phyloP scores from a whole-genome alignment of 1,284 basidiomycete species.

The Ustilago vetiveriae region DNA sequence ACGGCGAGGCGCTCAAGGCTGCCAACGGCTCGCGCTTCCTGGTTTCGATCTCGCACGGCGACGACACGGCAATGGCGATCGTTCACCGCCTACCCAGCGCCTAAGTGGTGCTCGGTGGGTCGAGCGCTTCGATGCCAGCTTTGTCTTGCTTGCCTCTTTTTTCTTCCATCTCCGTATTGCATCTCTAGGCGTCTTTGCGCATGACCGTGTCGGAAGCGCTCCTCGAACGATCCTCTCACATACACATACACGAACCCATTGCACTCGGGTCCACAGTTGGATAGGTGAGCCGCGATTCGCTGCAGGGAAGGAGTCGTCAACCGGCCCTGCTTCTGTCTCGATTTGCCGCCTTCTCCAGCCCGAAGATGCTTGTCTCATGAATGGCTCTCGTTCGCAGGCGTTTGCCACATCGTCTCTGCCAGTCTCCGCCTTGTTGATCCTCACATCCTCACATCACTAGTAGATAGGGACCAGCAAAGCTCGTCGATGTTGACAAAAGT shows the following conservation, averaged over 20 bases:
- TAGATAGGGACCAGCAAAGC: no score
- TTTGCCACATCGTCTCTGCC: not conserved
- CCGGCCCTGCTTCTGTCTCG: constrained; percentile 20
- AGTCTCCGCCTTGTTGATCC: constrained; percentile 5
- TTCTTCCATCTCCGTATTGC: constrained; percentile 6
- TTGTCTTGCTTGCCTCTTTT: not conserved
- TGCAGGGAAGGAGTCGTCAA: constrained; percentile 49
- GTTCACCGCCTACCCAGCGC: constrained; percentile 55
- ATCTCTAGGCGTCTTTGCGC: constrained; percentile 5
- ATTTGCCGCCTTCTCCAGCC: constrained; percentile 29
- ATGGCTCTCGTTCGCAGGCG: constrained; percentile 8
- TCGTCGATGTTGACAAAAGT: constrained; percentile 1
- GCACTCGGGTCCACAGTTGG: constrained; percentile 38
- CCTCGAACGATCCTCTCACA: not conserved
- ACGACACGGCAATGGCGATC: constrained; percentile 61
- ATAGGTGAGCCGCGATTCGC: constrained; percentile 18
- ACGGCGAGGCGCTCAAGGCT: constrained; percentile 53
- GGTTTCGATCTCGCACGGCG: constrained; percentile 84
- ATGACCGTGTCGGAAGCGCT: not conserved
- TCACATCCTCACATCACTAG: not conserved
- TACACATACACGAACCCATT: not conserved
- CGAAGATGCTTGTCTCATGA: constrained; percentile 10
- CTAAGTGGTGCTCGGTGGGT: constrained; percentile 1
- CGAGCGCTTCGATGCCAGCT: not conserved
- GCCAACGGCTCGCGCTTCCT: constrained; percentile 79